These are phyloP conservation scores for Gymnopus androsaceus DNA, from an alignment of 1,284 basidiomycete species.

Conservation along the genomic window DNA sequence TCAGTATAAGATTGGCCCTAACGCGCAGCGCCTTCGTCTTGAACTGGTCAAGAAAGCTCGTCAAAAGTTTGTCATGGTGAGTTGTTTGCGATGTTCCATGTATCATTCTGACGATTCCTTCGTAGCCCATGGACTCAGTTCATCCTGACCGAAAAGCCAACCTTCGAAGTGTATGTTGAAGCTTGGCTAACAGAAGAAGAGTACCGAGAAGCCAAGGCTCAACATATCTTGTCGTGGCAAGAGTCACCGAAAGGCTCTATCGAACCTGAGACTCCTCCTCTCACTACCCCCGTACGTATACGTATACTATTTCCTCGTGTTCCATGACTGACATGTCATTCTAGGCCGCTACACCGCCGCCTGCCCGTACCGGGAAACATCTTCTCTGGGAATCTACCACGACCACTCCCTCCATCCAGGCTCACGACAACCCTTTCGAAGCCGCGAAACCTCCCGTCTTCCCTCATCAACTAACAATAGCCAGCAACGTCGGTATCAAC, in stretches of 20 bases:
- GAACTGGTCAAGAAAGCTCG: constrained; percentile 68
- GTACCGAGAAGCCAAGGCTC: constrained; percentile 62
- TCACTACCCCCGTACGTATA: constrained; percentile 32
- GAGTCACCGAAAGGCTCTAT: constrained; percentile 45
- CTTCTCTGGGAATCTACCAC: constrained; percentile 46
- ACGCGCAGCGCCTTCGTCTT: constrained; percentile 68
- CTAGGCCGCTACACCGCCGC: constrained; percentile 23
- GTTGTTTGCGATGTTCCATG: constrained; percentile 24
- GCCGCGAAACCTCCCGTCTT: constrained; percentile 25
- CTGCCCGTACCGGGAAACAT: constrained; percentile 39
- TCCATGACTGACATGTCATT: not conserved
- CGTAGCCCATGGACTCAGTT: constrained; percentile 71
- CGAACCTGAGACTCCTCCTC: constrained; percentile 42
- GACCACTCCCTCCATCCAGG: constrained; percentile 17
- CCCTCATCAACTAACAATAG: constrained; percentile 28
- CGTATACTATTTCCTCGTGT: not conserved
- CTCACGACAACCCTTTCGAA: constrained; percentile 18
- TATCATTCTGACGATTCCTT: constrained; percentile 7
- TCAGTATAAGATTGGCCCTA: constrained; percentile 67
- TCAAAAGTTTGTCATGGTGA: constrained; percentile 72
- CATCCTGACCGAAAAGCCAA: constrained; percentile 71
- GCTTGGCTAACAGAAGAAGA: constrained; percentile 77
- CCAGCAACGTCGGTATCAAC: constrained; percentile 23
- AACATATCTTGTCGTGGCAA: constrained; percentile 68
- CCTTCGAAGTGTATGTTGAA: constrained; percentile 70